These are phyloP conservation scores for Parascedosporium putredinis DNA, from an alignment of 2,329 filamentous ascomycete genomes.

Conservation along the genomic window DNA sequence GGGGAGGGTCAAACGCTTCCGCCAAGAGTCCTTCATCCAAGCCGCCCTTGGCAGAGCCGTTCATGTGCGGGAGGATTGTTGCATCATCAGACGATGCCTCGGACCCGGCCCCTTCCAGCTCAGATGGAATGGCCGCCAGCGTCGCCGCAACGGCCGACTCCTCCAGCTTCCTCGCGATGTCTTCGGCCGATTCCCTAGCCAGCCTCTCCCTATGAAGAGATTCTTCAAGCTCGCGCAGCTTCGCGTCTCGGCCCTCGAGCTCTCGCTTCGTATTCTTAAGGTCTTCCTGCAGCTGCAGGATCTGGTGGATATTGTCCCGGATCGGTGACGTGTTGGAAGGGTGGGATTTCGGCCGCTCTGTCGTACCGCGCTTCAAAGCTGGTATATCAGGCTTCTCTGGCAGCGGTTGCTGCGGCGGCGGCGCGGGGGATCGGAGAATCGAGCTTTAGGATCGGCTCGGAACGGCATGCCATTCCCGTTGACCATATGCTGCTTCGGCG, in stretches of 20 bases:
- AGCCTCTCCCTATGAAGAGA: constrained; percentile 68
- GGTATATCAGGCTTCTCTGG: constrained; percentile 83
- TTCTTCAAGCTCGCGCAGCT: constrained; percentile 50
- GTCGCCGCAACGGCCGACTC: constrained; percentile 32
- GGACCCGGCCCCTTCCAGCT: neutral
- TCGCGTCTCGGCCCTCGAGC: constrained; percentile 43
- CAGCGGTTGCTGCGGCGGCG: constrained; percentile 83
- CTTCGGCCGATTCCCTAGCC: constrained; percentile 76
- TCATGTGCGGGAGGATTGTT: constrained; percentile 17
- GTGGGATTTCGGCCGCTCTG: constrained; percentile 58
- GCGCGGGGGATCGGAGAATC: constrained; percentile 92
- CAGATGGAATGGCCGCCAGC: neutral
- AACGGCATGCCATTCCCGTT: constrained; percentile 44
- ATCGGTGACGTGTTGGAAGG: constrained; percentile 45
- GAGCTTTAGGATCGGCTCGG: constrained; percentile 65
- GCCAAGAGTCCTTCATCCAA: constrained; percentile 30
- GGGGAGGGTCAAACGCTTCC: constrained; percentile 34
- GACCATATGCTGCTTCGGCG: constrained; percentile 34
- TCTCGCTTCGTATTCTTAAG: constrained; percentile 73
- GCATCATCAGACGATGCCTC: neutral
- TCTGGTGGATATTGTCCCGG: constrained; percentile 57
- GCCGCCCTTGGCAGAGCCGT: constrained; percentile 26
- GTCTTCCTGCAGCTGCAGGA: constrained; percentile 69
- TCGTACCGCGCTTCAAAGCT: constrained; percentile 64
- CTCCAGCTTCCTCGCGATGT: constrained; percentile 61